These are phyloP conservation scores for Tetradesmus lagerheimii DNA, from an alignment of 139 green algal species.

Conservation along the genomic window DNA sequence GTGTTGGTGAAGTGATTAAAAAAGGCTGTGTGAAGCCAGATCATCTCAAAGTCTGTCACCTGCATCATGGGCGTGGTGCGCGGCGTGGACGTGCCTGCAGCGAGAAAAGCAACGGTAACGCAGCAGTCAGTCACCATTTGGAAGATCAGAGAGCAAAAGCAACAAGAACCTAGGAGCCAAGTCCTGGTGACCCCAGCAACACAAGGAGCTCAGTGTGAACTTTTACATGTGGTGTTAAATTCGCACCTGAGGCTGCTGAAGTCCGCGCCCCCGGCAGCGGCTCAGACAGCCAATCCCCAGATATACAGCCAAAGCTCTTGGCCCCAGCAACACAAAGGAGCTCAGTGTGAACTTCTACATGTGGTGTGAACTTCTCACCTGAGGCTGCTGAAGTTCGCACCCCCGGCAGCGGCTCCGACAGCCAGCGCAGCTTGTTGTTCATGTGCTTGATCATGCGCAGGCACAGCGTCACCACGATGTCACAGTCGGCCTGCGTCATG, in stretches of 20 bases:
- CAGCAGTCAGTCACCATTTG: no score
- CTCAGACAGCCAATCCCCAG: slow-evolving; percentile 44
- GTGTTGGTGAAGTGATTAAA: no score
- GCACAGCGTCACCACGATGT: slow-evolving; percentile 28
- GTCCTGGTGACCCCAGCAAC: no score
- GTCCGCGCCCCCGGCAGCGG: slow-evolving; percentile 32
- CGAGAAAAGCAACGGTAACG: neutral
- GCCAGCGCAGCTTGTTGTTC: slow-evolving; percentile 32
- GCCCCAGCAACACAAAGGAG: neutral
- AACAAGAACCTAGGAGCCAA: no score
- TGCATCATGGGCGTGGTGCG: slow-evolving; percentile 59
- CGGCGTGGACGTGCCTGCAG: neutral
- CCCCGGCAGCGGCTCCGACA: slow-evolving; percentile 43
- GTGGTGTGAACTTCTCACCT: neutral
- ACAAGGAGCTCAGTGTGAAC: neutral
- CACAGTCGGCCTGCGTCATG: slow-evolving; percentile 6
- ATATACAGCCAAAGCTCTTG: no score
- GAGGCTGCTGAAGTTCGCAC: neutral
- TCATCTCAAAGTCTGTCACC: slow-evolving; percentile 96
- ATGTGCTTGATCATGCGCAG: neutral
- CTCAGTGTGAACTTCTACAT: neutral
- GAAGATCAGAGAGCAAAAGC: no score
- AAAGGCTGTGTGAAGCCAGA: no score
- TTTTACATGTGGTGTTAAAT: neutral
- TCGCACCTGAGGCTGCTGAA: slow-evolving; percentile 5